Evolutionary conservation across 257 asterid species (phyloP), one percentile per base, ranked within the genome.

Genomic region (Solanum sejunctum): DNA sequence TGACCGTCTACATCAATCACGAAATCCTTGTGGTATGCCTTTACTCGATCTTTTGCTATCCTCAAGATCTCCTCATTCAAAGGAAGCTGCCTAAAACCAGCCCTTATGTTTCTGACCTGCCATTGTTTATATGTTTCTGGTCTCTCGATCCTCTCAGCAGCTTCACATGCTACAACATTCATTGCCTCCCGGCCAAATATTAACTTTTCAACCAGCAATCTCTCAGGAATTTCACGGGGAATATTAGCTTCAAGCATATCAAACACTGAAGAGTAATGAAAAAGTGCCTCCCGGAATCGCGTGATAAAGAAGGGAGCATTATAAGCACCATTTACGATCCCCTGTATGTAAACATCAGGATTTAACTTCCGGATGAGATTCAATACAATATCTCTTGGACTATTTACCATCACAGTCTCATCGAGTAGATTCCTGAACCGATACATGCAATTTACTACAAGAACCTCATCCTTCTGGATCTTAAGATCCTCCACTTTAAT

Each of bases 101-200:
- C 89, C 82, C 91, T 75, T 36, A 70, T 10, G 49, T 85, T 87
- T 36, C 92, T 64, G 28, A 87, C 89, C 73, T 87, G 90, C 91
- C 91, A 88, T 67, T 90, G 92, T 84, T 88, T 90, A 84, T 90
- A 90, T 1, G 92, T 90, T 86, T 90, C 92, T 39, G 92, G 92
- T 52, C 92, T 84, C 88, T 88, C 92, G 41, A 90, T 63, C 54
- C 92, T 89, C 91, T 90, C 92, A 20, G 90, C 87, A 10, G 82
- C 88, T 78, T 90, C 92, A 64, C 92, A 90, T 8, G 92, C 92
- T 55, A 90, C 86, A 17, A 90, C 92, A 82, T 90, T 90, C 92
- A 84, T 85, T 21, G 90, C 92, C 83, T 90, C 91, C 21, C 87
- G 86, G 0, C 92, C 92, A 55, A 90, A 85, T 15, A 88, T 84